Base-by-base conservation (phyloP, 176 grass and related monocot genomes). In the Juncus inflexus region DNA sequence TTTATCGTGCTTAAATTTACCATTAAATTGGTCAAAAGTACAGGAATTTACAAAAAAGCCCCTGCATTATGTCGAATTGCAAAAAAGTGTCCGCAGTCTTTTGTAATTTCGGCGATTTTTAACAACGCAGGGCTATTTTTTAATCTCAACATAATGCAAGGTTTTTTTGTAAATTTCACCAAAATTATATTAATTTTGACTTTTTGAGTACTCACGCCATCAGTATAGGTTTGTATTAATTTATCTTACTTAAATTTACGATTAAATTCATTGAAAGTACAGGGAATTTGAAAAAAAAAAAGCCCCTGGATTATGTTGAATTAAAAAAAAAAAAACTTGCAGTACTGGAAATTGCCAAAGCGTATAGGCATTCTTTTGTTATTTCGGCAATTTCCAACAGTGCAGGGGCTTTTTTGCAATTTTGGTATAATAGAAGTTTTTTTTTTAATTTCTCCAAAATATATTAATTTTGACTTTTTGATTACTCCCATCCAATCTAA, bases 201-300 rank as follows among this genome's bases (percentile, higher is more conserved):
- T 50, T 97, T 91, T 74, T 88, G 87, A 89, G 77, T 97, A 66
- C 92, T 97, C 65, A 97, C 92, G 4, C 87, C 92, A 6, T 91
- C 92, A 50, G 72, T 97, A 37, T 91, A 97, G 87, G 87, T 96
- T 69, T 5, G 43, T 69, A 37, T 52, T 69, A 53, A 11, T 16
- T 37, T 12, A 37, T 38, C 19, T 0, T 28, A 4, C 40, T 65
- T 42, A 13, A 42, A 42, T 65, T 65, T 49, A 2, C 36, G 7
- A 42, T 37, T 66, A 28, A 35, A 7, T 67, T 37, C 37, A 7
- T 53, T 4, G 13, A 28, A 28, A 28, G 19, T 28, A 28, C 19
- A 35, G 38, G 64, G 43, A 28, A 37, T 53, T n/a, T 52, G 6
- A 67, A 52, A 36, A 5, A 38, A 52, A 52, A 42, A 2, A 5